phyloP scores from a whole-genome alignment of 768 basidiomycete species.

The Suillus subaureus region DNA sequence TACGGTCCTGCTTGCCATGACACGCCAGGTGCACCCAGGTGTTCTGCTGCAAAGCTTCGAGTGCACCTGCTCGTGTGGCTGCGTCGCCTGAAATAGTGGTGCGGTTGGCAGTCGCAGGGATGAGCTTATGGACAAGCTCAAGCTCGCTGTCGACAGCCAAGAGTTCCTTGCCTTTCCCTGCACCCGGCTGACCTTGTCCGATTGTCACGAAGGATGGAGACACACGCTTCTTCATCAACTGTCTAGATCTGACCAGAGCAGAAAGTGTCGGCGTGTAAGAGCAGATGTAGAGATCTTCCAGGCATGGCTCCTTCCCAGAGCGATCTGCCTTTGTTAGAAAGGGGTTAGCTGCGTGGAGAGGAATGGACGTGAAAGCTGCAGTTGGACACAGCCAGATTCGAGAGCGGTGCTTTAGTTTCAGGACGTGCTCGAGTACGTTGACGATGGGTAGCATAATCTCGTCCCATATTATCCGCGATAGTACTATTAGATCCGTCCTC shows the following conservation, averaged over 20 bases:
- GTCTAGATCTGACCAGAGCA: background rate
- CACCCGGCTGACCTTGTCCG: background rate
- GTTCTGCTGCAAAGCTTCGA: slow-evolving; percentile 5
- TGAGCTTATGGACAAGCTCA: background rate
- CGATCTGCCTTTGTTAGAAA: background rate
- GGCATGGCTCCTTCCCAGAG: background rate
- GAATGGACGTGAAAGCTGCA: background rate
- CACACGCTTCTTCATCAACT: background rate
- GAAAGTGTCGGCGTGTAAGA: background rate
- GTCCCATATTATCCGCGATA: background rate
- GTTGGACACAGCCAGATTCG: slow-evolving; percentile 1
- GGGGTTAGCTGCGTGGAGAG: too few species aligned
- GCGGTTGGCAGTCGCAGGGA: background rate
- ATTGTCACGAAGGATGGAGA: background rate
- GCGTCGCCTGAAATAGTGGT: background rate
- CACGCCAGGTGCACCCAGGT: slow-evolving; percentile 36
- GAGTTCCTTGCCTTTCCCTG: background rate
- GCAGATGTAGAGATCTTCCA: background rate
- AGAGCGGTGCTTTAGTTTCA: background rate
- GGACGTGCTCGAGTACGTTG: background rate
- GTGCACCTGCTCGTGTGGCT: background rate
- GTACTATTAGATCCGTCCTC: background rate
- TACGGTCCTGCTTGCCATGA: slow-evolving; percentile 36
- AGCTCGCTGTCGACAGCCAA: background rate
- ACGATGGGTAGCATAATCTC: background rate